A percentile compares a stretch with the other conserved stretches of the same genome.
Evolutionary conservation across 805 yeast genomes (phyloP).

Genomic region (Phaffomyces thermotolerans): DNA sequence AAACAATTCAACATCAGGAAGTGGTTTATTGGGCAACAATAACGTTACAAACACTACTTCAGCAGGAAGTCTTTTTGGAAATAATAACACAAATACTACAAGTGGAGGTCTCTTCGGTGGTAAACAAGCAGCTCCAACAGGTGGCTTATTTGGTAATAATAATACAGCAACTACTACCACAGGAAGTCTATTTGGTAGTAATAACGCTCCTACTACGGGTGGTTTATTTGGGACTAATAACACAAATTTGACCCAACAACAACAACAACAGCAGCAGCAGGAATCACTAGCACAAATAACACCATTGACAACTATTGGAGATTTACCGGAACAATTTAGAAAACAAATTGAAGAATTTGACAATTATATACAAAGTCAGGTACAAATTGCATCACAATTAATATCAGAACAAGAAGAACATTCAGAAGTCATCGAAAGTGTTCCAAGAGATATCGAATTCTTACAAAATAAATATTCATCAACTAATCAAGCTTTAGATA

Average conservation of each 20-base stretch:
- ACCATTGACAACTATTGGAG: slow-evolving; percentile 69
- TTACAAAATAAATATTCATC: slow-evolving; percentile 53
- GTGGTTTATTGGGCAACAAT: neutral
- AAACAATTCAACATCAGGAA: too few relatives aligned
- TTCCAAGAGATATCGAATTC: slow-evolving; percentile 66
- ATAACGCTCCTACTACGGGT: slow-evolving; percentile 4
- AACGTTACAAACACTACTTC: neutral
- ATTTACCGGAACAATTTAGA: slow-evolving; percentile 64
- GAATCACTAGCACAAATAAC: slow-evolving; percentile 45
- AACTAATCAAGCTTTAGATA: slow-evolving; percentile 54
- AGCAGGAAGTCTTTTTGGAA: neutral
- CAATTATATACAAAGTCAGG: slow-evolving; percentile 66
- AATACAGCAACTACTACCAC: neutral
- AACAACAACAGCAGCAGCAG: slow-evolving; percentile 31
- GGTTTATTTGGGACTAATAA: slow-evolving; percentile 6
- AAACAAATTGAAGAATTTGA: slow-evolving; percentile 65
- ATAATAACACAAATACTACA: neutral
- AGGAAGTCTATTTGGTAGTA: neutral
- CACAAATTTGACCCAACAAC: slow-evolving; percentile 17
- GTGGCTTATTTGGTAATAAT: neutral
- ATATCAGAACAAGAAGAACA: slow-evolving; percentile 58
- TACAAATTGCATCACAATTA: slow-evolving; percentile 60
- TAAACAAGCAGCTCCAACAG: too few relatives aligned
- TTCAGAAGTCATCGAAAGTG: slow-evolving; percentile 53
- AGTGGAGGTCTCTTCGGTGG: neutral